Evolutionary conservation across 2,329 filamentous ascomycete genomes (phyloP).

Genomic region (Colletotrichum acutatum): DNA sequence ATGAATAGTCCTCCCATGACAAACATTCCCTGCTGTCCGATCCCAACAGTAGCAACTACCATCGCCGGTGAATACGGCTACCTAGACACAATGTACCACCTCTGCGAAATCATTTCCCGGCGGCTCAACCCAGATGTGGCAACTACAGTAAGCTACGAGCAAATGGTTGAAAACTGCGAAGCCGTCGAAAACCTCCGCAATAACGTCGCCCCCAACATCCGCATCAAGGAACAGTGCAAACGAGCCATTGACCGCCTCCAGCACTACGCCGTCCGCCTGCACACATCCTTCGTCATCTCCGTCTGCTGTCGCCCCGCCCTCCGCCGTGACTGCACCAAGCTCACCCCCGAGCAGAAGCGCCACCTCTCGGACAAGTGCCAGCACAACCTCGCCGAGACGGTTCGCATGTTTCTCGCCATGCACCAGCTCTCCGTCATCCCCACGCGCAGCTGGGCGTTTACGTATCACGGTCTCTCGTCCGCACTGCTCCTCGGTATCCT

Average conservation of each 20-base stretch:
- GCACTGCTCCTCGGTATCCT: constrained; percentile 72
- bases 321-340: constrained; percentile 61
- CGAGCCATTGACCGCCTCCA: constrained; percentile 72
- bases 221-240: constrained; percentile 71
- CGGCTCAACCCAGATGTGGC: constrained; percentile 66
- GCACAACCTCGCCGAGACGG: constrained; percentile 71
- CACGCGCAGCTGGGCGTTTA: constrained; percentile 75
- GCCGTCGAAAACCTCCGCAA: constrained; percentile 63
- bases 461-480: constrained; percentile 74
- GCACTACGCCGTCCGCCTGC: constrained; percentile 72
- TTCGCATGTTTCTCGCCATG: constrained; percentile 77
- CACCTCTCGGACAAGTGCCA: constrained; percentile 69
- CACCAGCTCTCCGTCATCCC: constrained; percentile 75
- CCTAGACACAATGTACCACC: constrained; percentile 73
- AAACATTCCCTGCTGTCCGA: constrained; percentile 65
- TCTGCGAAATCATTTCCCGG: constrained; percentile 70
- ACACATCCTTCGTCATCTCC: constrained; percentile 73
- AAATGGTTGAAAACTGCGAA: constrained; percentile 68
- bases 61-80: constrained; percentile 64
- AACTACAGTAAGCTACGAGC: constrained; percentile 59
- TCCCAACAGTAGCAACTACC: constrained; percentile 57
- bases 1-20: constrained; percentile 68
- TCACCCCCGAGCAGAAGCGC: constrained; percentile 64
- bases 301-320: constrained; percentile 73
- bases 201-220: constrained; percentile 62